Conservation (phyloP, 2,329 filamentous ascomycete species). For the Sclerotiophoma versabilis region DNA sequence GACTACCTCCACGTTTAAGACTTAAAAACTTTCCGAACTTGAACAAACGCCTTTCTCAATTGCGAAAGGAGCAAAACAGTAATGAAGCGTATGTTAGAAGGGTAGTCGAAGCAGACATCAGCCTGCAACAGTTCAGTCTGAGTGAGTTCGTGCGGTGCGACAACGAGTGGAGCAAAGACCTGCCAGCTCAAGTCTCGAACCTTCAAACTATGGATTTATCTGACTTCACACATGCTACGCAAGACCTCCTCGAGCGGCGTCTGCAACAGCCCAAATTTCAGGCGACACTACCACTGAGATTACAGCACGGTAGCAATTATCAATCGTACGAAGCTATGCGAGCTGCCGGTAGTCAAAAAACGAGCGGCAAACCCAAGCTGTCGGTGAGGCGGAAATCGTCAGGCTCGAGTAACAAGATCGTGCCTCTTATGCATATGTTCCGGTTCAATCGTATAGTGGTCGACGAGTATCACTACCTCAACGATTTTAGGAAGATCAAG, state of each 20-base stretch:
- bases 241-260: constrained; percentile 28
- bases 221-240: constrained; percentile 38
- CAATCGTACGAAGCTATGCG: constrained; percentile 24
- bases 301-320: constrained; percentile 47
- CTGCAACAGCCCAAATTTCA: constrained; percentile 46
- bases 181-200: constrained; percentile 53
- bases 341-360: background rate
- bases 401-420: background rate
- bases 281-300: constrained; percentile 49
- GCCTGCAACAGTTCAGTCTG: constrained; percentile 23
- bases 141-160: constrained; percentile 31
- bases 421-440: constrained; percentile 64
- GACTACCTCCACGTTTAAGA: constrained; percentile 31
- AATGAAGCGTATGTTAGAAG: constrained; percentile 15
- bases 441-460: constrained; percentile 66
- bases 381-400: constrained; percentile 1
- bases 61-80: background rate
- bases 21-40: constrained; percentile 29
- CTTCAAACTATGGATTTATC: constrained; percentile 42
- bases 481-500: constrained; percentile 43
- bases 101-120: constrained; percentile 18
- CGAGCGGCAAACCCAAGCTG: background rate
- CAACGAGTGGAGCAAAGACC: constrained; percentile 50
- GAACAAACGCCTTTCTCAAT: background rate
- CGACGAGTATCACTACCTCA: constrained; percentile 70